A percentile compares a stretch with the other conserved stretches of the same genome.
phyloP scores from a whole-genome alignment of 2,329 filamentous ascomycete genomes.

The Colletotrichum sp. region DNA sequence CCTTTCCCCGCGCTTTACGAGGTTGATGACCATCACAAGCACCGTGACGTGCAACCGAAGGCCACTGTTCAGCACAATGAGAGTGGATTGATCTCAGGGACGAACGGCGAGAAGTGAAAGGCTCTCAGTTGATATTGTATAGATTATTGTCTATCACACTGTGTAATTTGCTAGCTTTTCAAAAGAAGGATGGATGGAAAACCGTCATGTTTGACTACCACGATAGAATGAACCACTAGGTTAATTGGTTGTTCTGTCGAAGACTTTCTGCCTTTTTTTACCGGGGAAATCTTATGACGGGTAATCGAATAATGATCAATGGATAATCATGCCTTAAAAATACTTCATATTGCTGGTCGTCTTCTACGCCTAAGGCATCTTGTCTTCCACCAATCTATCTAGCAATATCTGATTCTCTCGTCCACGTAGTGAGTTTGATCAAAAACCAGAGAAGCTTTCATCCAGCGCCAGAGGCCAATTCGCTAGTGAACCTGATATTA shows the following conservation, averaged over 20 bases:
- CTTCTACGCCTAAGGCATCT: neutral
- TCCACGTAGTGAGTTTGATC: neutral
- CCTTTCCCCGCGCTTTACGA: slow-evolving; percentile 36
- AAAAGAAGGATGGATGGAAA: neutral
- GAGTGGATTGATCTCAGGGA: neutral
- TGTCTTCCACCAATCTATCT: neutral
- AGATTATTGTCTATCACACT: neutral
- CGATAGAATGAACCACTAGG: neutral
- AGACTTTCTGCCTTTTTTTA: neutral
- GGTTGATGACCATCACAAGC: slow-evolving; percentile 22
- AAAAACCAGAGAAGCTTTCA: neutral
- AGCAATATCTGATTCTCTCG: neutral
- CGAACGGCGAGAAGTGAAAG: neutral
- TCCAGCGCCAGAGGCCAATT: accelerated
- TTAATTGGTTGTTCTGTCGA: neutral
- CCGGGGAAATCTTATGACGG: no score
- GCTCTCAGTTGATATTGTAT: no score
- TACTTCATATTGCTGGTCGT: neutral
- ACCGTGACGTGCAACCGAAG: neutral
- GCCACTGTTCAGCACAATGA: neutral
- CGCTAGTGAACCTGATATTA: neutral
- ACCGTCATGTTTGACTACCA: neutral
- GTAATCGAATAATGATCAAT: neutral
- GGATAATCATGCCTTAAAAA: no score
- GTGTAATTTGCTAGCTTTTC: neutral